phyloP scores from a whole-genome alignment of 2,329 filamentous ascomycete species.

The Penicillium occitanis region DNA sequence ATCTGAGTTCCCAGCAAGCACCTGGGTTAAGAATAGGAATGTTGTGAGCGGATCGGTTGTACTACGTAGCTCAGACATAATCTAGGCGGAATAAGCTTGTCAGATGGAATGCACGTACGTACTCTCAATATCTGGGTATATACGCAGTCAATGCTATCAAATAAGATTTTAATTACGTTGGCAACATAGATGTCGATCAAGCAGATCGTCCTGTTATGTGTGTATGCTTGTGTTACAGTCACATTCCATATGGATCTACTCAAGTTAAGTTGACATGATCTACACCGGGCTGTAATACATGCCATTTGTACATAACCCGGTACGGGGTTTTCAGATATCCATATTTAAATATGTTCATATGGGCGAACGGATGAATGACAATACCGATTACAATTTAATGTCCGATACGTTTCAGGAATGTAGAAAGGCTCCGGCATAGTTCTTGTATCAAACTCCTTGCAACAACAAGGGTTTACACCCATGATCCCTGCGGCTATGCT shows the following conservation, averaged over 20 bases:
- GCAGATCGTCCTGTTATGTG: not conserved
- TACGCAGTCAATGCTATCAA: not conserved
- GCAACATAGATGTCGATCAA: conserved; percentile 10
- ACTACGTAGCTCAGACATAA: not conserved
- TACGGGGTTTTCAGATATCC: not conserved
- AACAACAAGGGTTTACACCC: not conserved
- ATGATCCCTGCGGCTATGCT: not conserved
- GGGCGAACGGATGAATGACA: not conserved
- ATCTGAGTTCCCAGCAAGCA: not conserved
- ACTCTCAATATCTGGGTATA: not conserved
- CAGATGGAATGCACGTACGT: not conserved
- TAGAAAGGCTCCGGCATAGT: not conserved
- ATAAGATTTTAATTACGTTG: not conserved
- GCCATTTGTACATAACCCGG: not conserved
- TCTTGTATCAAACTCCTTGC: conserved; percentile 1
- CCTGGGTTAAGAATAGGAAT: not conserved
- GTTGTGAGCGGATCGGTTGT: not conserved
- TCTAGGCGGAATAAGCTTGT: not conserved
- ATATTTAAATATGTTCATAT: not conserved
- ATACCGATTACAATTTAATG: not conserved
- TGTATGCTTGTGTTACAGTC: conserved; percentile 14
- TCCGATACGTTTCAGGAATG: not conserved
- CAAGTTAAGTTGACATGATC: not conserved
- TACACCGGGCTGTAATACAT: not conserved
- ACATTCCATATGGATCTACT: not conserved